Evolutionary conservation across 352 stramenopile genomes (phyloP), one percentile per base, ranked within the genome.

Genomic region (Elongisporangium undulatum): DNA sequence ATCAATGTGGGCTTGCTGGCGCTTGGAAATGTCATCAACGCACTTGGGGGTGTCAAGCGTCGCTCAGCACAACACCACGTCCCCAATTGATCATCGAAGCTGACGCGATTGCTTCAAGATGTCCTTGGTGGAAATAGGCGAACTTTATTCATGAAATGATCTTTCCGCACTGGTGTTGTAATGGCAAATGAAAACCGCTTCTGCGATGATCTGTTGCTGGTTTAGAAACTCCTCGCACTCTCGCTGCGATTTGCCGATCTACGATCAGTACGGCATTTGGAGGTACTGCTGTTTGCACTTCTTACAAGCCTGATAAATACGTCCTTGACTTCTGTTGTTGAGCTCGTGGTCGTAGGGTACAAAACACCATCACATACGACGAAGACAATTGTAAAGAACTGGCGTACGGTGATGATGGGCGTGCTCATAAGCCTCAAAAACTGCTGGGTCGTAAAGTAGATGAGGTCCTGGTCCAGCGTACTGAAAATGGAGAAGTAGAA

Each of bases 351-450:
- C 96, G n/a, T n/a, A n/a, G n/a, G n/a, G 70, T 98, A 98, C 72
- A 96, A 92, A 19, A 99, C 69, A n/a, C n/a, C n/a, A n/a, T n/a
- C 16, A 99, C 96, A 20, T 92, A 99, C n/a, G n/a, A n/a, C n/a
- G 66, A 99, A 92, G 22, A 99, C 75, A 48, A 99, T 98, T 8
- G 94, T 99, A 69, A 99, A 99, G 74, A 99, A 99, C 81, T 99
- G 99, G 72, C 98, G 87, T 58, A 97, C 99, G 1, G 98, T 99
- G 34, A 97, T 99, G 64, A 99, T 98, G 38, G 97, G 99, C 38
- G 97, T 99, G 72, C 95, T 97, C 56, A 98, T 97, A 38, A 99
- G 87, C 48, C 97, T 94, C 72, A 97, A 97, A 77, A 99, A 99
- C 69, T 97, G 85, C 61, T 97, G 88, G 67, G 99, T 97, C 34